These are phyloP conservation scores for Lactuca sativa DNA, from an alignment of 129 eudicot species.

Conservation along the genomic window DNA sequence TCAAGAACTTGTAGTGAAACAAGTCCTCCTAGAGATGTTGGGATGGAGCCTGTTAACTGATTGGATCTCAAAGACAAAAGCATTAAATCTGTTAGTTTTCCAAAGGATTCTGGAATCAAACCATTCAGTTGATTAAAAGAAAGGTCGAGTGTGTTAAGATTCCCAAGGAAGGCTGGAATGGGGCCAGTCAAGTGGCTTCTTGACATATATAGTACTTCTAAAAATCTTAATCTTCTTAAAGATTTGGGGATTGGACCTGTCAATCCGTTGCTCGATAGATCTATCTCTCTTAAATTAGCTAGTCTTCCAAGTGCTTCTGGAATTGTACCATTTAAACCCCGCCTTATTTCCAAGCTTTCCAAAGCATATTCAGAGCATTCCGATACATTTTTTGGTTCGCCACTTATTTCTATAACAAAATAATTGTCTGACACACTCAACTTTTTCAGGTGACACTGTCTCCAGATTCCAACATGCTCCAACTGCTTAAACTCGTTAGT, in stretches of 20 bases:
- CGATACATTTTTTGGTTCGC: background rate
- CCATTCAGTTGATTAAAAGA: too few relatives aligned
- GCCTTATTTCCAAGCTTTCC: background rate
- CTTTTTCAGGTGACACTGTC: conserved; percentile 10
- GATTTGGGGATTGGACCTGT: background rate
- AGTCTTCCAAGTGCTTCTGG: background rate
- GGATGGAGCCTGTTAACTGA: too few relatives aligned
- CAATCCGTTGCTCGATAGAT: too few relatives aligned
- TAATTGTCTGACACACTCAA: background rate
- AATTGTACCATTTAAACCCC: background rate
- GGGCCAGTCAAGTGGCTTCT: background rate
- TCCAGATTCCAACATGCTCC: too few relatives aligned
- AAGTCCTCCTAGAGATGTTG: too few relatives aligned
- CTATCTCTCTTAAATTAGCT: background rate
- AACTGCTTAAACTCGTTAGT: too few relatives aligned
- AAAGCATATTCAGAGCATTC: background rate
- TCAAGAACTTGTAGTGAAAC: too few relatives aligned
- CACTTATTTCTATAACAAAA: background rate
- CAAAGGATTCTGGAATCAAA: too few relatives aligned
- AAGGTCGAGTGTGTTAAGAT: too few relatives aligned
- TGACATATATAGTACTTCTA: background rate
- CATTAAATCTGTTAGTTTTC: too few relatives aligned
- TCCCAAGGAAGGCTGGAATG: too few relatives aligned
- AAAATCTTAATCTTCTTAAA: conserved; percentile 20
- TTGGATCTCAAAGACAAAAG: too few relatives aligned